A percentile compares a stretch with the other conserved stretches of the same genome.
These are phyloP conservation scores for Saccharomycodes ludwigii DNA, from an alignment of 805 yeast genomes.

Conservation along the genomic window DNA sequence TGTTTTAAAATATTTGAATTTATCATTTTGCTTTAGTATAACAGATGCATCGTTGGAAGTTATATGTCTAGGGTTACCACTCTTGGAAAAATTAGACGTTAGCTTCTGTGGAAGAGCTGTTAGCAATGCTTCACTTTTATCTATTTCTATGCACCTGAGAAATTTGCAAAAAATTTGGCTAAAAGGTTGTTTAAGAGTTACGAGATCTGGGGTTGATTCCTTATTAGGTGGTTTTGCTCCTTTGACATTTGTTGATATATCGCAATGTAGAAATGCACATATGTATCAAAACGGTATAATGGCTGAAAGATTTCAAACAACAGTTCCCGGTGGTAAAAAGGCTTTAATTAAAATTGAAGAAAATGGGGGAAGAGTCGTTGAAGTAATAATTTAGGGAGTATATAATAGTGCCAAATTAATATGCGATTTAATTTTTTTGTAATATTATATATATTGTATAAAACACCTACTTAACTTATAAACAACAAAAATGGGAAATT, in stretches of 20 bases:
- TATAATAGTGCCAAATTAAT: neutral
- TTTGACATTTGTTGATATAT: constrained; percentile 41
- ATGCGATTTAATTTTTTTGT: neutral
- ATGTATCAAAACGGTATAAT: constrained; percentile 47
- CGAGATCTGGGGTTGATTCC: constrained; percentile 66
- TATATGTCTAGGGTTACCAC: constrained; percentile 52
- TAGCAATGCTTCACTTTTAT: constrained; percentile 53
- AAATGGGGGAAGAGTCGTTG: constrained; percentile 40
- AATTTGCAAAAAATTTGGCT: constrained; percentile 36
- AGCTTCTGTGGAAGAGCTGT: constrained; percentile 76
- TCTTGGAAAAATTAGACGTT: constrained; percentile 38
- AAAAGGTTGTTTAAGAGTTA: constrained; percentile 65
- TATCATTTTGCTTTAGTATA: constrained; percentile 66
- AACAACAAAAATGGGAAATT: neutral
- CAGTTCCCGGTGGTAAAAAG: constrained; percentile 38
- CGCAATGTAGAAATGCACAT: constrained; percentile 64
- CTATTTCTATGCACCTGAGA: constrained; percentile 43
- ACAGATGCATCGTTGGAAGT: constrained; percentile 60
- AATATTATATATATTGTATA: neutral
- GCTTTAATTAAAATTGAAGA: constrained; percentile 44
- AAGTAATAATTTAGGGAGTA: constrained; percentile 35
- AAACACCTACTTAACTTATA: neutral
- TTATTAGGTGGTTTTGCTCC: constrained; percentile 43
- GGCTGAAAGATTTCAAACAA: constrained; percentile 38
- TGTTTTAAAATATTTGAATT: constrained; percentile 40